Conservation (phyloP, 164 flowering plant genomes). For the Stephania cephalantha region DNA sequence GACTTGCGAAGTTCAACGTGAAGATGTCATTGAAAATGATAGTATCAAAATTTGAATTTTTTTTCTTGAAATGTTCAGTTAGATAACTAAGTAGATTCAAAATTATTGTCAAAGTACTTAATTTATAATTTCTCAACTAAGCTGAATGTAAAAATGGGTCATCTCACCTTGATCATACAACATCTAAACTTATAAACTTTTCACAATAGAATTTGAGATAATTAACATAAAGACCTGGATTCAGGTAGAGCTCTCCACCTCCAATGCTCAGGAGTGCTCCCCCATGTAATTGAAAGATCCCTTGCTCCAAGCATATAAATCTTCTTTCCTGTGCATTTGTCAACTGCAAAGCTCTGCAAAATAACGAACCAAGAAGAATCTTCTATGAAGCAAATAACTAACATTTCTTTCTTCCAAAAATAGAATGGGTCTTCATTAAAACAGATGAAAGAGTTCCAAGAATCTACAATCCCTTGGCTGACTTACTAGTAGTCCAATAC, state of each 20-base stretch:
- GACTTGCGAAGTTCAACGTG: background rate
- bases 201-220: background rate
- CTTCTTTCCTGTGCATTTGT: slow-evolving; percentile 52
- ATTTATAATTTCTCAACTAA: background rate
- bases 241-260: slow-evolving; percentile 27
- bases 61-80: too few species aligned
- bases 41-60: too few species aligned
- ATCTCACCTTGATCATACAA: background rate
- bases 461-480: too few species aligned
- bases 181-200: background rate
- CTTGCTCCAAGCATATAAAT: slow-evolving; percentile 56
- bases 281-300: slow-evolving; percentile 40
- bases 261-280: slow-evolving; percentile 41
- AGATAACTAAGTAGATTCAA: too few species aligned
- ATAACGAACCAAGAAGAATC: background rate
- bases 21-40: too few species aligned
- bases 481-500: too few species aligned
- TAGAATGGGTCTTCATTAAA: too few species aligned
- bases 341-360: slow-evolving; percentile 43
- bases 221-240: slow-evolving; percentile 26
- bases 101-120: background rate
- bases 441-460: too few species aligned
- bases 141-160: background rate
- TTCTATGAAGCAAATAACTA: background rate
- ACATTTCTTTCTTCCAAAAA: too few species aligned